Conservation (phyloP, 768 basidiomycete genomes). For the Epithele typhae region DNA sequence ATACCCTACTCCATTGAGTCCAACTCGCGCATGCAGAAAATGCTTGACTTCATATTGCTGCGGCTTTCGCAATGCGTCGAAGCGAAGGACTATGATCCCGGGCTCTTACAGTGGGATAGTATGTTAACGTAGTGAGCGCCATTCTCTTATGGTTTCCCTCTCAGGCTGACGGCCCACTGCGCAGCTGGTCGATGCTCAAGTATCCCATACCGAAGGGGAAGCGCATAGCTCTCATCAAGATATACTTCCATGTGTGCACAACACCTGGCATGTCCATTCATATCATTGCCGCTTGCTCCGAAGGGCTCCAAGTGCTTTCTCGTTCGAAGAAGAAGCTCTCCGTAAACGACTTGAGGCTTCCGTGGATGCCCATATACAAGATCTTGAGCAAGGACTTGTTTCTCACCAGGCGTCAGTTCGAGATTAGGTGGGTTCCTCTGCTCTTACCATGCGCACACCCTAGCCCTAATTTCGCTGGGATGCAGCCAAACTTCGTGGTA, state of each 20-base stretch:
- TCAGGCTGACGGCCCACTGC: slow-evolving; percentile 6
- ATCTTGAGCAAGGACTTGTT: slow-evolving; percentile 73
- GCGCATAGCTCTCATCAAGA: slow-evolving; percentile 65
- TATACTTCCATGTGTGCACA: slow-evolving; percentile 75
- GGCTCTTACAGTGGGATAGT: slow-evolving; percentile 75
- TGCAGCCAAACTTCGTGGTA: slow-evolving; percentile 72
- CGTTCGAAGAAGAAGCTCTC: slow-evolving; percentile 70
- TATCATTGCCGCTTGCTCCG: slow-evolving; percentile 61
- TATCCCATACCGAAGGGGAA: slow-evolving; percentile 83
- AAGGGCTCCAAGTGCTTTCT: slow-evolving; percentile 55
- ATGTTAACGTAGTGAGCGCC: slow-evolving; percentile 67
- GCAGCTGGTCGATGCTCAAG: slow-evolving; percentile 77
- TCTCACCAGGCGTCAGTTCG: slow-evolving; percentile 68
- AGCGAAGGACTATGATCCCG: slow-evolving; percentile 80
- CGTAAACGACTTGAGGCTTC: slow-evolving; percentile 75
- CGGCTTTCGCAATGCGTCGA: slow-evolving; percentile 70
- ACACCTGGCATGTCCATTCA: slow-evolving; percentile 74
- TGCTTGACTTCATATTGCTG: slow-evolving; percentile 69
- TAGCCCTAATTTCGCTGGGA: not conserved
- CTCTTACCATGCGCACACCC: not conserved
- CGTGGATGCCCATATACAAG: slow-evolving; percentile 77
- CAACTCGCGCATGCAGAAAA: slow-evolving; percentile 66
- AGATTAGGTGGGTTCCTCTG: slow-evolving; percentile 58
- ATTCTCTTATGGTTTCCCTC: slow-evolving; percentile 1
- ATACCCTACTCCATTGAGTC: slow-evolving; percentile 79